A percentile compares a stretch with the other conserved stretches of the same genome.
phyloP scores from a whole-genome alignment of 768 basidiomycete genomes.

The Kwoniella mangroviensis region DNA sequence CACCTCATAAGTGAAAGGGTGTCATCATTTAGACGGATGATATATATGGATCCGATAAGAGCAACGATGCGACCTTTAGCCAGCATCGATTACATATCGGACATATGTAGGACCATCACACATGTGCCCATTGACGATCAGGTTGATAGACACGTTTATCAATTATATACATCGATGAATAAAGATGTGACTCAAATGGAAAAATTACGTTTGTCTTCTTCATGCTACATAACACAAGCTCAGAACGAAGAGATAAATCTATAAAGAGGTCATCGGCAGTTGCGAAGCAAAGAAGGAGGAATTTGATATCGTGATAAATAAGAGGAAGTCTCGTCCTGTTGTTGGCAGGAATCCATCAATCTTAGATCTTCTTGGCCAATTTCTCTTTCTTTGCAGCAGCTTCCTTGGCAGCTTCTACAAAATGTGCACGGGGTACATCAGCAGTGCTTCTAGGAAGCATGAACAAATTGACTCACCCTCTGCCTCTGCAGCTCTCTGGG shows the following conservation, averaged over 20 bases:
- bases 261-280: background rate
- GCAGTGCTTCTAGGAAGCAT: too few relatives aligned
- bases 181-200: background rate
- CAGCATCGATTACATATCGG: too few relatives aligned
- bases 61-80: too few relatives aligned
- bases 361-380: constrained; percentile 19
- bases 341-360: too few relatives aligned
- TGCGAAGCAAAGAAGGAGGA: background rate
- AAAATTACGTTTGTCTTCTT: background rate
- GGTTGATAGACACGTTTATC: background rate
- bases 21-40: too few relatives aligned
- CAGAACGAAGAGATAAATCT: background rate
- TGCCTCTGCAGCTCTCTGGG: constrained; percentile 83
- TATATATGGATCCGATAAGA: too few relatives aligned
- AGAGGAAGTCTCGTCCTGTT: background rate
- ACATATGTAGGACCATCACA: too few relatives aligned
- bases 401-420: constrained; percentile 46
- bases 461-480: constrained; percentile 65
- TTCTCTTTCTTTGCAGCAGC: constrained; percentile 52
- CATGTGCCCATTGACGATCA: background rate
- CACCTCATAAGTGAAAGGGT: background rate
- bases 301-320: background rate
- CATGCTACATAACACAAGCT: background rate
- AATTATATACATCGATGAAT: background rate
- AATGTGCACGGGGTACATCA: too few relatives aligned